Evolutionary conservation across 1,284 basidiomycete genomes (phyloP).

Genomic region (Ganoderma lucidum): DNA sequence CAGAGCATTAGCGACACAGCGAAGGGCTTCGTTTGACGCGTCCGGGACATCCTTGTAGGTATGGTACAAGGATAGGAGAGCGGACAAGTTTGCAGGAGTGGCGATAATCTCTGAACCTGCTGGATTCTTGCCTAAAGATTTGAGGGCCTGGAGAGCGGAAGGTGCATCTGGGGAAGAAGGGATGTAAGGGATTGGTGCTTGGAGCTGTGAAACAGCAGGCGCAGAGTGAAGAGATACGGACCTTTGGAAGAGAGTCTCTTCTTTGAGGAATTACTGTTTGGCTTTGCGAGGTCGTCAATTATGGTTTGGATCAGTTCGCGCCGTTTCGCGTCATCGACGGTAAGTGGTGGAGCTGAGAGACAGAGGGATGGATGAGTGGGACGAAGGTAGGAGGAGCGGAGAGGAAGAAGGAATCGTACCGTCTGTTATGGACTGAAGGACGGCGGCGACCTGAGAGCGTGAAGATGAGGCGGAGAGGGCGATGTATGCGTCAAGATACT

Average conservation of each 20-base stretch:
- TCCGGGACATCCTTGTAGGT: slow-evolving; percentile 64
- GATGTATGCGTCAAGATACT: slow-evolving; percentile 50
- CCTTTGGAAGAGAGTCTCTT: slow-evolving; percentile 61
- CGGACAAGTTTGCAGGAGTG: slow-evolving; percentile 57
- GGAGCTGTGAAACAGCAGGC: neutral
- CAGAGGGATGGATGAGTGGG: slow-evolving; percentile 4
- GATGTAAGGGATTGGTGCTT: slow-evolving; percentile 11
- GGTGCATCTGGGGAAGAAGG: slow-evolving; percentile 56
- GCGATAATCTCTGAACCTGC: slow-evolving; percentile 74
- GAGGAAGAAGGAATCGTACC: slow-evolving; percentile 40
- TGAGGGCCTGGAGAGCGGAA: slow-evolving; percentile 74
- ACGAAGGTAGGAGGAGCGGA: neutral
- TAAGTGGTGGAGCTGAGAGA: slow-evolving; percentile 48
- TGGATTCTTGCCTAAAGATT: slow-evolving; percentile 77
- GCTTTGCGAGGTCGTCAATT: slow-evolving; percentile 63
- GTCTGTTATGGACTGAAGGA: slow-evolving; percentile 57
- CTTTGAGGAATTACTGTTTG: slow-evolving; percentile 42
- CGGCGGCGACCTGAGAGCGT: slow-evolving; percentile 52
- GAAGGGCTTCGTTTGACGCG: slow-evolving; percentile 72
- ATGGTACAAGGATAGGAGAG: slow-evolving; percentile 58
- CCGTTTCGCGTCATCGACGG: slow-evolving; percentile 53
- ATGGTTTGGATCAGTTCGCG: slow-evolving; percentile 62
- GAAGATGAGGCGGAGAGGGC: slow-evolving; percentile 54
- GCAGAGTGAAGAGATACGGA: slow-evolving; percentile 35
- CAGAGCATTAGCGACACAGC: slow-evolving; percentile 79